Evolutionary conservation across 2,329 filamentous ascomycete species (phyloP).

Genomic region (Stachybotrys echinatus): DNA sequence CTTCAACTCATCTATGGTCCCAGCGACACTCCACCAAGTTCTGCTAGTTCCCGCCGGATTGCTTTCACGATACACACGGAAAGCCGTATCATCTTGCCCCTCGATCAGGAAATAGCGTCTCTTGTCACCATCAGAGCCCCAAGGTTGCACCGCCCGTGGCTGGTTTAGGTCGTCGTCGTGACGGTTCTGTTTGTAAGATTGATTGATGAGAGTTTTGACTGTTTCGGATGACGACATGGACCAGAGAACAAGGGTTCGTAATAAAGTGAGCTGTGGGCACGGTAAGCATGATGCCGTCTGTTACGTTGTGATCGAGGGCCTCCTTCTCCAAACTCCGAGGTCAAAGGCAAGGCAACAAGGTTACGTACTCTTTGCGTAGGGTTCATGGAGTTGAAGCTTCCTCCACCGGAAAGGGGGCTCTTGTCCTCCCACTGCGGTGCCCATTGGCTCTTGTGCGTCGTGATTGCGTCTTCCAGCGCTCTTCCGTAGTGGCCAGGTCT

Average conservation of each 20-base stretch:
- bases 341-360: too few relatives aligned
- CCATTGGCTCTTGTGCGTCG: slow-evolving; percentile 84
- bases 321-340: too few relatives aligned
- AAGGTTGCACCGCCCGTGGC: slow-evolving; percentile 81
- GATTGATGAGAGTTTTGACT: slow-evolving; percentile 74
- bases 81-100: slow-evolving; percentile 88
- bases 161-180: slow-evolving; percentile 79
- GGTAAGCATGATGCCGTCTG: neutral
- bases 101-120: slow-evolving; percentile 92
- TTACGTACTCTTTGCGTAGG: slow-evolving; percentile 74
- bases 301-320: too few relatives aligned
- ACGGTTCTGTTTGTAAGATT: slow-evolving; percentile 82
- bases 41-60: slow-evolving; percentile 70
- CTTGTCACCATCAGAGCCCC: slow-evolving; percentile 86
- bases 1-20: slow-evolving; percentile 81
- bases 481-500: slow-evolving; percentile 90
- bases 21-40: slow-evolving; percentile 91
- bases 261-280: slow-evolving; percentile 63
- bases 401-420: slow-evolving; percentile 76
- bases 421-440: slow-evolving; percentile 73
- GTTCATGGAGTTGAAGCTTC: slow-evolving; percentile 76
- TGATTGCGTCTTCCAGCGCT: slow-evolving; percentile 88
- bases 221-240: slow-evolving; percentile 81
- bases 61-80: slow-evolving; percentile 90
- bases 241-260: slow-evolving; percentile 84